Evolutionary conservation across 805 yeast genomes (phyloP), one percentile per base, ranked within the genome.

Genomic region (Starmera pachycereana): DNA sequence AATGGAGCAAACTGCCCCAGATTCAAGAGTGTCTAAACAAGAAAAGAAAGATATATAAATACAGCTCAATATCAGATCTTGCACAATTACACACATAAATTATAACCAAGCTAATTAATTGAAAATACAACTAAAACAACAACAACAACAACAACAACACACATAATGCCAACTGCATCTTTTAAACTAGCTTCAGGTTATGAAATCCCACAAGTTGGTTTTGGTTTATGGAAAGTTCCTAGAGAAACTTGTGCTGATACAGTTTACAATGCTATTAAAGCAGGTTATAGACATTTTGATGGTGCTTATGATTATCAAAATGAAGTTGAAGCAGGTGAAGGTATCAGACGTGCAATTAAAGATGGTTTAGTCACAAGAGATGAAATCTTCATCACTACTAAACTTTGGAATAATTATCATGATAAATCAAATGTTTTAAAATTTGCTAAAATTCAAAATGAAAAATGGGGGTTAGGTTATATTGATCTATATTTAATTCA

Each of bases 401-500:
- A 83, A 57, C 70, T 83, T 42, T 76, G 82, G 79, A 72, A 72
- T 62, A 63, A 51, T 51, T 71, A 48, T 61, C 77, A 72, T 53
- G 57, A 41, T 6, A 40, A 37, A 37, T 40, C 39, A 9, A 36
- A 36, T 12, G 49, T 42, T 14, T 36, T 49, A 22, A 42, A 40
- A 38, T 33, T 44, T 33, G 51, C 48, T 16, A 49, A 43, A 33
- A 36, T 35, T 14, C 51, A 45, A 36, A 49, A 47, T 30, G 55
- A 60, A 25, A 92, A 81, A 57, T 69, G 86, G 71, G 68, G 74
- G n/a, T 65, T 85, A 47, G 94, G 81, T 33, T 86, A 85, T 68
- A 51, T 86, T 47, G 95, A 86, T 59, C 65, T 86, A 51, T 84
- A 74, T 65, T 78, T 81, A 64, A 83, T 86, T 57, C 95, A 86